These are phyloP conservation scores for Articulospora tetracladia DNA, from an alignment of 495 filamentous ascomycete species.

Conservation along the genomic window DNA sequence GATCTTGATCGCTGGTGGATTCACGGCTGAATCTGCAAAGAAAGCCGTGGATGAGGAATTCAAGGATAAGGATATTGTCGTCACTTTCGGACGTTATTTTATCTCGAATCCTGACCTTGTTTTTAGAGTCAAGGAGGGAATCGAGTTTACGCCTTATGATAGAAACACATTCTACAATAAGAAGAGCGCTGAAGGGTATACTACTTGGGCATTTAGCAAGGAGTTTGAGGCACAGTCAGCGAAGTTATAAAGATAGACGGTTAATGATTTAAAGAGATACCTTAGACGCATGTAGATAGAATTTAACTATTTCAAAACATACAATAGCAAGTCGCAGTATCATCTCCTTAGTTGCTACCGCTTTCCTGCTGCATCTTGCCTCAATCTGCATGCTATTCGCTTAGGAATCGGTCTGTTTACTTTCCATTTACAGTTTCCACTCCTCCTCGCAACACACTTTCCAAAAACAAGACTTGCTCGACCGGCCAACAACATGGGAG, in stretches of 20 bases:
- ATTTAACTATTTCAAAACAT: too few relatives aligned
- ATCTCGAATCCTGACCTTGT: slow-evolving; percentile 70
- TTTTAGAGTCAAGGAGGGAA: slow-evolving; percentile 54
- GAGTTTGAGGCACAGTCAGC: slow-evolving; percentile 33
- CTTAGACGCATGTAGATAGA: not conserved
- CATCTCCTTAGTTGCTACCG: too few relatives aligned
- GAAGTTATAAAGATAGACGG: slow-evolving; percentile 9
- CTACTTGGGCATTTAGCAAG: slow-evolving; percentile 59
- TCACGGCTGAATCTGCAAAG: slow-evolving; percentile 41
- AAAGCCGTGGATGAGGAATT: slow-evolving; percentile 51
- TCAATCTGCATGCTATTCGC: too few relatives aligned
- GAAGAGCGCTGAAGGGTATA: slow-evolving; percentile 54
- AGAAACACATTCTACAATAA: slow-evolving; percentile 54
- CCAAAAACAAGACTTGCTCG: too few relatives aligned
- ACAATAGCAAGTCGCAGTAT: too few relatives aligned
- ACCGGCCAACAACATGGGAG: not conserved
- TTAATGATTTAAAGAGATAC: slow-evolving; percentile 1
- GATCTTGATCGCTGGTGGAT: slow-evolving; percentile 62
- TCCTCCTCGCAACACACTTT: too few relatives aligned
- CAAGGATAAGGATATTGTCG: slow-evolving; percentile 44
- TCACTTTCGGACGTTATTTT: slow-evolving; percentile 61
- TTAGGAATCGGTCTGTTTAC: too few relatives aligned
- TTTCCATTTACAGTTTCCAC: too few relatives aligned
- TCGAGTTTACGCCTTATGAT: slow-evolving; percentile 54
- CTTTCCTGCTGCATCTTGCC: too few relatives aligned